Evolutionary conservation across 1,139 yeast species (phyloP).

Genomic region (Groenewaldozyma auringiensis): DNA sequence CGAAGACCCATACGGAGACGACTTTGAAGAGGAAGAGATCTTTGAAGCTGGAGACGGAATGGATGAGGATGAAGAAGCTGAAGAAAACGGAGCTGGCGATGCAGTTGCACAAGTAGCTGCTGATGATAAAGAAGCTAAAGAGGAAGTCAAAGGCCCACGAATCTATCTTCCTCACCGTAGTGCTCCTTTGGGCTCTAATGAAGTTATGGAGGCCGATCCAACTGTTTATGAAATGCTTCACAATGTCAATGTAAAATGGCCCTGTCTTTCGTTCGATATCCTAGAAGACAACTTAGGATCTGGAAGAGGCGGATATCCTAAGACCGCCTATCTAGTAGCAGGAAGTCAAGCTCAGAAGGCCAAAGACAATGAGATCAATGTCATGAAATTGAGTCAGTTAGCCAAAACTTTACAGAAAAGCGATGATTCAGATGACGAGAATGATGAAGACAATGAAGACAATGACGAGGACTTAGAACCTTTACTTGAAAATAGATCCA

Average conservation of each 20-base stretch:
- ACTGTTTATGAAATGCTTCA: constrained; percentile 95
- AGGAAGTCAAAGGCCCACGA: constrained; percentile 20
- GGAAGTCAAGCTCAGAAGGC: constrained; percentile 90
- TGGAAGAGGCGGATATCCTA: constrained; percentile 88
- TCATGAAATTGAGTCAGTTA: constrained; percentile 75
- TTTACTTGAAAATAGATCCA: constrained; percentile 70
- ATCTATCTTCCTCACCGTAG: constrained; percentile 83
- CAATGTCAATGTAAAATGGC: constrained; percentile 93
- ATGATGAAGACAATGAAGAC: constrained; percentile 66
- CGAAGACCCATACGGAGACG: constrained; percentile 94
- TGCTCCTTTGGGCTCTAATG: constrained; percentile 89
- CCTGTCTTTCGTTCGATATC: constrained; percentile 84
- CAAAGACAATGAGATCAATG: constrained; percentile 80
- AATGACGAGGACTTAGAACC: constrained; percentile 81
- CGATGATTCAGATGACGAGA: constrained; percentile 62
- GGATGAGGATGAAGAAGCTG: constrained; percentile 40
- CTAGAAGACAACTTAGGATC: constrained; percentile 80
- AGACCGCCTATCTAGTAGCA: constrained; percentile 73
- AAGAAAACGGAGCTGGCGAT: constrained; percentile 26
- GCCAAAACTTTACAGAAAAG: constrained; percentile 80
- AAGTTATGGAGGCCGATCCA: constrained; percentile 93
- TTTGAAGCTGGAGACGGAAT: constrained; percentile 44
- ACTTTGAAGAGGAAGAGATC: constrained; percentile 64
- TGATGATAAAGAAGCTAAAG: constrained; percentile 34
- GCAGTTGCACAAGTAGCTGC: constrained; percentile 37